Evolutionary conservation across 768 basidiomycete genomes (phyloP).

Genomic region (Naganishia friedmannii): DNA sequence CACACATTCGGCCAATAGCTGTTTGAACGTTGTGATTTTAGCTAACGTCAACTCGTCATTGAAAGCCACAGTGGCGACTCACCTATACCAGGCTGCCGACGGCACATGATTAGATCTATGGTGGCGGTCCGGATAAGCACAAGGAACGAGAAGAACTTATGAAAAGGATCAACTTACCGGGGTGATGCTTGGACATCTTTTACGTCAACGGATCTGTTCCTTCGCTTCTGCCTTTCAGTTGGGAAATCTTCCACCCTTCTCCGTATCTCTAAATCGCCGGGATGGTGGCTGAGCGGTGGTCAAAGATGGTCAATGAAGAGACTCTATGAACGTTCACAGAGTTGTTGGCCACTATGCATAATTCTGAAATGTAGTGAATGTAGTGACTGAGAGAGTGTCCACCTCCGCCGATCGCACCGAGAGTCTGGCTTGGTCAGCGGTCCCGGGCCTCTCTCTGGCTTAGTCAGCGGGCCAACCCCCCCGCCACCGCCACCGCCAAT

Average conservation of each 20-base stretch:
- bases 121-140: not conserved
- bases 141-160: not conserved
- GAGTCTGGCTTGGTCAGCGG: not conserved
- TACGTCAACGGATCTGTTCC: no score
- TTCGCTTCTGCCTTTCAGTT: no score
- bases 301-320: not conserved
- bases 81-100: conserved; percentile 97
- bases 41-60: not conserved
- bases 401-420: not conserved
- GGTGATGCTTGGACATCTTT: conserved; percentile 77
- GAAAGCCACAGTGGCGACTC: conserved; percentile 37
- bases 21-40: not conserved
- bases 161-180: conserved; percentile 57
- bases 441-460: not conserved
- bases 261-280: no score
- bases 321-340: not conserved
- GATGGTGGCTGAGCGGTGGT: not conserved
- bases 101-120: conserved; percentile 94
- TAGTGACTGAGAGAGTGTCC: not conserved
- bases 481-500: not conserved
- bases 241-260: no score
- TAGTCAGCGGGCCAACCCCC: no score
- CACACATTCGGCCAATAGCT: conserved; percentile 97
- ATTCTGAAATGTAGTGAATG: no score
- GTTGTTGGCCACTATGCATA: not conserved